Evolutionary conservation across 1,284 basidiomycete genomes (phyloP).

Genomic region (Moniliophthora roreri): DNA sequence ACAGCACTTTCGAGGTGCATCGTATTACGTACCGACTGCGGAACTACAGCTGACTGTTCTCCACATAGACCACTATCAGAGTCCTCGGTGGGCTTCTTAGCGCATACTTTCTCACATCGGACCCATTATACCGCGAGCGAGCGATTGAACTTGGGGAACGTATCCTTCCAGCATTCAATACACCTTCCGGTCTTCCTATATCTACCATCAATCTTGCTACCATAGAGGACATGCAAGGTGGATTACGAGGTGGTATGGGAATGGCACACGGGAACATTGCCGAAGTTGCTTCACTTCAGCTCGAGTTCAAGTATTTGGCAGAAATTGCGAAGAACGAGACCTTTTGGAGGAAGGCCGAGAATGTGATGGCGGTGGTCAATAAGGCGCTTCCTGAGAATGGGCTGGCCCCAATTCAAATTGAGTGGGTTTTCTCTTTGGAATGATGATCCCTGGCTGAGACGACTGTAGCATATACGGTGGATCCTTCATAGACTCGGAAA

Average conservation of each 20-base stretch:
- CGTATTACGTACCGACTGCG: background rate
- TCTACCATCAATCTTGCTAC: slow-evolving; percentile 14
- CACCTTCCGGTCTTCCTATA: slow-evolving; percentile 14
- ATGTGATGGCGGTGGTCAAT: slow-evolving; percentile 59
- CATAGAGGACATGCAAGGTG: slow-evolving; percentile 47
- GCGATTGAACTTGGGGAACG: slow-evolving; percentile 18
- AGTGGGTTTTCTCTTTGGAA: slow-evolving; percentile 37
- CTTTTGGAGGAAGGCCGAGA: slow-evolving; percentile 70
- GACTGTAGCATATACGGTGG: slow-evolving; percentile 57
- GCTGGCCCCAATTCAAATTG: slow-evolving; percentile 78
- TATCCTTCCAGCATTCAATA: slow-evolving; percentile 16
- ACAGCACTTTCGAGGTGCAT: slow-evolving; percentile 20
- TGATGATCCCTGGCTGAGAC: background rate
- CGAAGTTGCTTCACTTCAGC: slow-evolving; percentile 62
- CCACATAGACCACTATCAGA: slow-evolving; percentile 16
- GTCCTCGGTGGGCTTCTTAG: slow-evolving; percentile 18
- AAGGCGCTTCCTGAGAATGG: slow-evolving; percentile 57
- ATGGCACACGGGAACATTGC: slow-evolving; percentile 50
- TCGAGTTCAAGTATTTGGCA: slow-evolving; percentile 73
- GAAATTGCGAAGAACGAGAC: slow-evolving; percentile 57
- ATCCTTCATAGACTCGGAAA: slow-evolving; percentile 70
- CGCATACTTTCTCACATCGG: slow-evolving; percentile 15
- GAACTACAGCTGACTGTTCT: background rate
- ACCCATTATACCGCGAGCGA: slow-evolving; percentile 14
- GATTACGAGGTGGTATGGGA: background rate